A percentile compares a stretch with the other conserved stretches of the same genome.
These are phyloP conservation scores for Globisporangium megalacanthum DNA, from an alignment of 352 stramenopile genomes.

Conservation along the genomic window DNA sequence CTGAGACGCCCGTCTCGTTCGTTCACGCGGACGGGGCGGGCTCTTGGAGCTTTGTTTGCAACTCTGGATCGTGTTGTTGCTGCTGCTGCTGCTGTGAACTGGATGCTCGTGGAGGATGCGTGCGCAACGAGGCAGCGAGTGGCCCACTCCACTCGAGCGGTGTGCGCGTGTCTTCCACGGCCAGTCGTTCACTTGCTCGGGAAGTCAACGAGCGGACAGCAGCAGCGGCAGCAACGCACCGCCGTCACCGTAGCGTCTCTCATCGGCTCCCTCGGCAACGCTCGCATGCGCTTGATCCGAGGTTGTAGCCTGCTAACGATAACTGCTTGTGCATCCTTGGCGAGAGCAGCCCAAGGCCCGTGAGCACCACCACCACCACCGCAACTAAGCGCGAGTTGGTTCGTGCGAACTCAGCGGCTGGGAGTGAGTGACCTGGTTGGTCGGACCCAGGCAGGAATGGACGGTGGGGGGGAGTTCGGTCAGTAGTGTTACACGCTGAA, in stretches of 20 bases:
- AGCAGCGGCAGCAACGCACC: neutral
- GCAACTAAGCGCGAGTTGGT: slow-evolving; percentile 45
- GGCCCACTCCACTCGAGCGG: no score
- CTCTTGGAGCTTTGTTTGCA: neutral
- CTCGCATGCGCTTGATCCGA: slow-evolving; percentile 18
- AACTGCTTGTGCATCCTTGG: slow-evolving; percentile 14
- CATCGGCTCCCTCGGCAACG: slow-evolving; percentile 47
- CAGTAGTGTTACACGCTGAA: slow-evolving; percentile 10
- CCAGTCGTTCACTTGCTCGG: no score
- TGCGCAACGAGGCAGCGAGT: neutral
- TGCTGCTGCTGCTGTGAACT: neutral
- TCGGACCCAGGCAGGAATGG: slow-evolving; percentile 17
- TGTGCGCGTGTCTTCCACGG: neutral
- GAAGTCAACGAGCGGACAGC: neutral
- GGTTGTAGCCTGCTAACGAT: slow-evolving; percentile 29
- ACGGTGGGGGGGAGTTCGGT: slow-evolving; percentile 8
- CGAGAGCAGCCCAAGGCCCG: slow-evolving; percentile 55
- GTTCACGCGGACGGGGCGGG: slow-evolving; percentile 1
- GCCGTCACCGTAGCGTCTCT: slow-evolving; percentile 8
- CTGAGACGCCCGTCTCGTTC: neutral
- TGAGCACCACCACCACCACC: slow-evolving; percentile 74
- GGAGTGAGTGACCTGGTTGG: slow-evolving; percentile 5
- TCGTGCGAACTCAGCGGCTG: slow-evolving; percentile 1
- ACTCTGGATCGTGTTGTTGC: neutral
- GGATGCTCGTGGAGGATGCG: neutral